These are phyloP conservation scores for Paecilomyces fulvus DNA, from an alignment of 2,329 filamentous ascomycete species.

Conservation along the genomic window DNA sequence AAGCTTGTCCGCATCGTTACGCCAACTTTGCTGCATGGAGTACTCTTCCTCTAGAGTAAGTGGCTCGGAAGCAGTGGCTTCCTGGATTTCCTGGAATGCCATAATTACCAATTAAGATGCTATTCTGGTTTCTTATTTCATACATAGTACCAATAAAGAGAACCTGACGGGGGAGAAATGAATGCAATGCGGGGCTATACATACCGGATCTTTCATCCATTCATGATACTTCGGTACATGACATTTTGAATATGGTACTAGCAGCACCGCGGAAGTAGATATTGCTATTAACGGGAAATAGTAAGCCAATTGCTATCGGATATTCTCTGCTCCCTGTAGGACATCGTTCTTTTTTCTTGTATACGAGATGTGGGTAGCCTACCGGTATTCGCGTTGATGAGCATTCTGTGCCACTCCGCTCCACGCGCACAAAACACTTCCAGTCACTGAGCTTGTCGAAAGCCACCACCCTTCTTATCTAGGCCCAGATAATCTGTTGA, in stretches of 20 bases:
- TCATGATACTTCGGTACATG: slow-evolving; percentile 77
- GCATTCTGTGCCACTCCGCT: slow-evolving; percentile 13
- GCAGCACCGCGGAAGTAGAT: slow-evolving; percentile 55
- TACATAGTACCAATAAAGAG: not conserved
- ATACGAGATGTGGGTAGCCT: not conserved
- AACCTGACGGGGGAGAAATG: not conserved
- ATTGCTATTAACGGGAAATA: slow-evolving; percentile 47
- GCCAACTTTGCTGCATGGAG: slow-evolving; percentile 84
- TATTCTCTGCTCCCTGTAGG: not conserved
- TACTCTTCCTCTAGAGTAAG: slow-evolving; percentile 76
- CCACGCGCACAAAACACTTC: not conserved
- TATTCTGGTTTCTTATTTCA: not conserved
- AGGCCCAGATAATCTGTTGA: not conserved
- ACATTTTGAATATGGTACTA: slow-evolving; percentile 74
- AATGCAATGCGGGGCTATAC: slow-evolving; percentile 1
- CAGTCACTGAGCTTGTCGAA: not conserved
- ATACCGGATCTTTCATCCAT: slow-evolving; percentile 81
- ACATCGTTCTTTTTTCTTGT: not conserved
- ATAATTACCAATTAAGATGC: slow-evolving; percentile 1
- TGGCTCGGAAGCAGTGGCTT: slow-evolving; percentile 79
- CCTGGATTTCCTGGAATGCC: slow-evolving; percentile 54
- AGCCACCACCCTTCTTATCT: not conserved
- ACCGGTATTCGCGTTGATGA: slow-evolving; percentile 29
- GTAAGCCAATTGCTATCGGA: slow-evolving; percentile 1
- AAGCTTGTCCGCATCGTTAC: slow-evolving; percentile 71